Conservation (phyloP, 345 rosid genomes). For the Alliaria petiolata region DNA sequence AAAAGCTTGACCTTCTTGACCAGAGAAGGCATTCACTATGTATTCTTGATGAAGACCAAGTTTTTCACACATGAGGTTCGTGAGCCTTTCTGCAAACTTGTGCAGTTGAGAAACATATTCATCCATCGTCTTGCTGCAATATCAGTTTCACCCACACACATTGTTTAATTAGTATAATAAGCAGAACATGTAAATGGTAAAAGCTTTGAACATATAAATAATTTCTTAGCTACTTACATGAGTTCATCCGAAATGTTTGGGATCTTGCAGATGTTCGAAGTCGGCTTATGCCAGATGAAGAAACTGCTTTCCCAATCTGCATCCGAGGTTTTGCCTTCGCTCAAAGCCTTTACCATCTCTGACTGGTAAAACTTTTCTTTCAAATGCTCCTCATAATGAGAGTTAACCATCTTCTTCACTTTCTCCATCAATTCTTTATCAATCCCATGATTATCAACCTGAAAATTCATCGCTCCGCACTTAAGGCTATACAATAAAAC, state of each 20-base stretch:
- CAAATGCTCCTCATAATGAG: slow-evolving; percentile 63
- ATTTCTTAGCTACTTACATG: slow-evolving; percentile 37
- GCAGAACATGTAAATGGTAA: slow-evolving; percentile 3
- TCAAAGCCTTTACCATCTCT: slow-evolving; percentile 51
- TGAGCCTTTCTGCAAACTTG: slow-evolving; percentile 59
- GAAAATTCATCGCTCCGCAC: slow-evolving; percentile 5
- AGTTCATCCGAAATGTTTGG: slow-evolving; percentile 57
- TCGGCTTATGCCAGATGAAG: slow-evolving; percentile 72
- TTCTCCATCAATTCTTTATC: slow-evolving; percentile 68
- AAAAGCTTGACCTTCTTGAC: slow-evolving; percentile 62
- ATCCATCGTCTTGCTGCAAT: slow-evolving; percentile 67
- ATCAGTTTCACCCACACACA: background rate
- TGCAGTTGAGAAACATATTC: slow-evolving; percentile 63
- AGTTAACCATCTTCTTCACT: slow-evolving; percentile 62
- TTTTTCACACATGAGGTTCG: slow-evolving; percentile 72
- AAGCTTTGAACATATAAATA: background rate
- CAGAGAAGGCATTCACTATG: slow-evolving; percentile 57
- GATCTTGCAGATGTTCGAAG: slow-evolving; percentile 53
- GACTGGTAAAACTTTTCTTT: slow-evolving; percentile 66
- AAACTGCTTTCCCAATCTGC: slow-evolving; percentile 86
- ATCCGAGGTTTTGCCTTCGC: slow-evolving; percentile 37
- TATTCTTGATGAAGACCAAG: slow-evolving; percentile 57
- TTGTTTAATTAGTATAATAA: background rate
- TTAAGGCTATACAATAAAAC: background rate
- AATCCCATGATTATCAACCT: slow-evolving; percentile 84